Base-by-base conservation (phyloP, 116 monocot genomes). In the Zostera marina region DNA sequence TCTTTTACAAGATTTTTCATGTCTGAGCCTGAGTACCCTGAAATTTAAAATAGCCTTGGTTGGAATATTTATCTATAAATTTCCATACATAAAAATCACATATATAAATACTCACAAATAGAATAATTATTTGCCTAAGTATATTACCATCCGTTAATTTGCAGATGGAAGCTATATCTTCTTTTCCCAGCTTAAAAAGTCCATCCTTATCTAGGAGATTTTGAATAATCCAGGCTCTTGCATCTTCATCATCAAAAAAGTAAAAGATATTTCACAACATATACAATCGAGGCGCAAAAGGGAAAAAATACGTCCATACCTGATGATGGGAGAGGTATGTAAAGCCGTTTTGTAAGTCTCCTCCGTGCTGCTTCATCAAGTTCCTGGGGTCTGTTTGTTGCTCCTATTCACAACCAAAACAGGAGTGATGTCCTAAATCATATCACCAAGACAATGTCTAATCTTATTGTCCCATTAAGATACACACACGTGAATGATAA, bases 1-100 rank as follows among this genome's bases (percentile, higher is more conserved):
- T 96, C 96, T 78, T 96, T 96, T 20, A 96, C 96, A 52, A 96
- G 71, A 61, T 96, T 96, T 64, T 85, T 96, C 96, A 96, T 85
- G 65, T 88, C 96, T 42, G 85, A 89, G 32, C 96, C 82, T 12
- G 89, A 96, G 53, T 96, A 96, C 43, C 89, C 96, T 96, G 69
- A 59, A 68, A 64, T 24, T 12, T 22, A 43, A 44, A 58, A 26
- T 11, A 26, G 26, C 11, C 22, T 53, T 53, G 22, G 20, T n/a
- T 20, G 14, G 53, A n/a, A 53, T 13, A 47, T 19, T 51, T 21
- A 51, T 13, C 20, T 51, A 19, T 24, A 54, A 24, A 13, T 54
- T 32, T 32, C 32, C 32, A 32, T 32, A 32, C 32, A 32, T 32
- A 32, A 32, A 32, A 32, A 32, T 32, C 32, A 32, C 32, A 32